phyloP scores from a whole-genome alignment of 2,329 filamentous ascomycete genomes.

The Trichophyton schoenleinii region DNA sequence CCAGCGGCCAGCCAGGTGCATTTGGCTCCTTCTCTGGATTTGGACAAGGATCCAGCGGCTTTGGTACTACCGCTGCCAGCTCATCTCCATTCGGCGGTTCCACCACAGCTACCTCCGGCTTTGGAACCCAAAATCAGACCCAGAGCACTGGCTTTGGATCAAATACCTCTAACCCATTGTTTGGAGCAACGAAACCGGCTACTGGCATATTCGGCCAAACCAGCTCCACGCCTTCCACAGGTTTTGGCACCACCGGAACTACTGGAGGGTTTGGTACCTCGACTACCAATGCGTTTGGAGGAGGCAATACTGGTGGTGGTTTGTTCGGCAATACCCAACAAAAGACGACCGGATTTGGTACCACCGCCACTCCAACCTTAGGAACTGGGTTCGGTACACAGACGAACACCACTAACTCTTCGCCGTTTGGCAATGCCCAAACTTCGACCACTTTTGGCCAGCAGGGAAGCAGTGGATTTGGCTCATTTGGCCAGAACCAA shows the following conservation, averaged over 20 bases:
- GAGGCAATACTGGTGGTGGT: slow-evolving; percentile 23
- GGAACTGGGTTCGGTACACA: slow-evolving; percentile 25
- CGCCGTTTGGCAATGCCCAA: slow-evolving; percentile 28
- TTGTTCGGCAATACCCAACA: slow-evolving; percentile 34
- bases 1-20: slow-evolving; percentile 64
- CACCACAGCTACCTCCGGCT: slow-evolving; percentile 29
- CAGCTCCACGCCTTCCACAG: slow-evolving; percentile 21
- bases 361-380: slow-evolving; percentile 20
- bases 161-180: slow-evolving; percentile 28
- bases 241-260: slow-evolving; percentile 29
- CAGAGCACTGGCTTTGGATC: slow-evolving; percentile 28
- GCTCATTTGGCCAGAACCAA: slow-evolving; percentile 31
- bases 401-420: slow-evolving; percentile 26
- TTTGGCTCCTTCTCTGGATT: slow-evolving; percentile 56
- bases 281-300: slow-evolving; percentile 18
- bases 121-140: slow-evolving; percentile 28
- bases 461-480: slow-evolving; percentile 29
- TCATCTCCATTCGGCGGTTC: slow-evolving; percentile 30
- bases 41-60: slow-evolving; percentile 26
- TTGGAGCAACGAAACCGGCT: slow-evolving; percentile 33
- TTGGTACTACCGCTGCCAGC: slow-evolving; percentile 29
- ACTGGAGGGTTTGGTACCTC: slow-evolving; percentile 25
- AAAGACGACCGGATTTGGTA: slow-evolving; percentile 28
- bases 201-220: slow-evolving; percentile 26
- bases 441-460: slow-evolving; percentile 36